Evolutionary conservation across 768 basidiomycete genomes (phyloP), one percentile per base, ranked within the genome.

Genomic region (Russula virescens): DNA sequence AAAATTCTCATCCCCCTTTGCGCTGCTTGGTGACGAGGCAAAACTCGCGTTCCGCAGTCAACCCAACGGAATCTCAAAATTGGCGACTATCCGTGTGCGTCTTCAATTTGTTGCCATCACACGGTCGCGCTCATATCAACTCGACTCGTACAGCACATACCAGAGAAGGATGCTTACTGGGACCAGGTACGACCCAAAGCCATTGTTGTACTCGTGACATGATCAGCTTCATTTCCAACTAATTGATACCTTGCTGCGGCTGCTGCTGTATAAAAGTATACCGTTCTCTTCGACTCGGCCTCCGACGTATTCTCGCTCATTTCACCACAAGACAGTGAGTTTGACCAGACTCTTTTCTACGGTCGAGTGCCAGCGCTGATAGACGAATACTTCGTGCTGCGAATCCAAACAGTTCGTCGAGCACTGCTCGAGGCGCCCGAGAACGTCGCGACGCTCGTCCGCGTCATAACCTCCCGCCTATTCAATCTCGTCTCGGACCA

Each of bases 21-120:
- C 86, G n/a, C 72, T 92, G 21, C 73, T 93, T 38, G 87, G 86
- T 6, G 93, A 96, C 71, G 90, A 94, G 71, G 86, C 91, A 51
- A 95, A 95, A 74, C 84, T 97, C 19, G 85, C 87, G 13, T 97
- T 97, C 73, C 85, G 91, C 45, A 90, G 86, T 67, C 89, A 89
- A 62, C 83, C 90, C 0, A 80, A 81, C 47, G 94, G 94, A 19
- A 86, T 97, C 55, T 79, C 84, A 53, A 89, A 91, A 71, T 73
- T 97, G 47, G 81, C 84, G 52, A 79, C 84, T 16, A 81, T 80
- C 35, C 83, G 92, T 68, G 93, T 94, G 74, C 67, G 91, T 76
- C 38, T 38, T 38, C 49, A 5, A 14, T 51, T 55, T 19, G n/a
- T 21, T 43, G 35, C 47, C 9, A 40, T 48, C 9, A 35, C 0